Conservation (phyloP, 78 protist species). For the Trichosphaerium sp. region DNA sequence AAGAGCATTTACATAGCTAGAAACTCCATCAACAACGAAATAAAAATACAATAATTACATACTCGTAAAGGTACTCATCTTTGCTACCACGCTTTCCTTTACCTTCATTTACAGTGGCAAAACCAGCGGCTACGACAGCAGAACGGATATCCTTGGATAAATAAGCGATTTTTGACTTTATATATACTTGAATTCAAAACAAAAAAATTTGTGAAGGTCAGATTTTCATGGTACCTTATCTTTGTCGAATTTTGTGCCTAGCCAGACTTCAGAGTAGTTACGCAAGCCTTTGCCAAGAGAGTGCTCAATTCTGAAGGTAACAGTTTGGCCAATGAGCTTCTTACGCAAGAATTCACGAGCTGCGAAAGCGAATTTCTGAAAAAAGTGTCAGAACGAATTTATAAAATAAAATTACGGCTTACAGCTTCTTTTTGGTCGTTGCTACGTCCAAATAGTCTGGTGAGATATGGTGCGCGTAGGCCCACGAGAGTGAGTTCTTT, state of each 20-base stretch:
- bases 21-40: neutral
- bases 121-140: slow-evolving; percentile 19
- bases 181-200: slow-evolving; percentile 11
- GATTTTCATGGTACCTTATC: too few species aligned
- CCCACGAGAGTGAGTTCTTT: too few species aligned
- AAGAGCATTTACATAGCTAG: neutral
- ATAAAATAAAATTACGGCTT: too few species aligned
- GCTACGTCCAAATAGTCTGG: too few species aligned
- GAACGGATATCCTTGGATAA: slow-evolving; percentile 17
- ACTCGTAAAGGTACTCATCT: neutral
- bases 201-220: slow-evolving; percentile 16
- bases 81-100: slow-evolving; percentile 34
- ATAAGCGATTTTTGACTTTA: slow-evolving; percentile 28
- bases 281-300: too few species aligned
- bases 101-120: too few species aligned
- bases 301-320: slow-evolving; percentile 25
- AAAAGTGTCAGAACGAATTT: too few species aligned
- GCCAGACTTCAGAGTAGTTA: too few species aligned
- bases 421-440: too few species aligned
- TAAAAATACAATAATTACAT: neutral
- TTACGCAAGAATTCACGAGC: slow-evolving; percentile 28
- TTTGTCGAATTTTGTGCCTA: too few species aligned
- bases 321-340: slow-evolving; percentile 33
- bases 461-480: too few species aligned
- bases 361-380: slow-evolving; percentile 46